Conservation (phyloP, 805 yeast species). For the Candida stauntonica region DNA sequence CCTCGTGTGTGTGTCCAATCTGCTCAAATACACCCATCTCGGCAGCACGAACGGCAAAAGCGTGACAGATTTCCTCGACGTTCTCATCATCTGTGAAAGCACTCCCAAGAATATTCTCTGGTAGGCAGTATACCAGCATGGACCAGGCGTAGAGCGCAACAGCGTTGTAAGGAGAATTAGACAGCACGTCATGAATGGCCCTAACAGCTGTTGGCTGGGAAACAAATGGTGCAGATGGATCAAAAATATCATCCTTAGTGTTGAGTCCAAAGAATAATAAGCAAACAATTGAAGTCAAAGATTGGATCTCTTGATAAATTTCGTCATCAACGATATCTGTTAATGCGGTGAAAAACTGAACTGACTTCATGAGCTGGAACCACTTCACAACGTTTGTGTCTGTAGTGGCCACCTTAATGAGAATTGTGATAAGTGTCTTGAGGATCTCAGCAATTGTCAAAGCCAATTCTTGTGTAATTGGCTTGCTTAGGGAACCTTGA, state of each 20-base stretch:
- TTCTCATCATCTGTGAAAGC: slow-evolving; percentile 27
- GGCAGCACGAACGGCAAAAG: slow-evolving; percentile 28
- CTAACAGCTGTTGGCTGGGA: slow-evolving; percentile 36
- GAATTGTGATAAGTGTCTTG: slow-evolving; percentile 36
- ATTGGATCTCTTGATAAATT: slow-evolving; percentile 33
- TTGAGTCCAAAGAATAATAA: slow-evolving; percentile 55
- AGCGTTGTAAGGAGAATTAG: slow-evolving; percentile 38
- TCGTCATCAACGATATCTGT: slow-evolving; percentile 18
- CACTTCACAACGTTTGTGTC: slow-evolving; percentile 40
- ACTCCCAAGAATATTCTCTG: slow-evolving; percentile 42
- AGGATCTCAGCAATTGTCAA: slow-evolving; percentile 33
- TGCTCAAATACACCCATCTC: slow-evolving; percentile 42
- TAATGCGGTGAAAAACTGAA: slow-evolving; percentile 20
- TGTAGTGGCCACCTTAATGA: slow-evolving; percentile 35
- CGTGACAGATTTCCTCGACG: slow-evolving; percentile 9
- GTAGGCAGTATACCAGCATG: slow-evolving; percentile 46
- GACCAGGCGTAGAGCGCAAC: slow-evolving; percentile 65
- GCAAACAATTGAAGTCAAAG: slow-evolving; percentile 45
- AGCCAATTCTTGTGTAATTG: slow-evolving; percentile 30
- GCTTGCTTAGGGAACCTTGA: slow-evolving; percentile 12
- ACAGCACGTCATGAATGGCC: slow-evolving; percentile 37
- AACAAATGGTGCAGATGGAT: slow-evolving; percentile 35
- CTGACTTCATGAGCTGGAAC: slow-evolving; percentile 47
- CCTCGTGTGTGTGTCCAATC: slow-evolving; percentile 36
- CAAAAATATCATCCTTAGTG: slow-evolving; percentile 39